phyloP scores from a whole-genome alignment of 495 filamentous ascomycete genomes.

The Neurospora africana region DNA sequence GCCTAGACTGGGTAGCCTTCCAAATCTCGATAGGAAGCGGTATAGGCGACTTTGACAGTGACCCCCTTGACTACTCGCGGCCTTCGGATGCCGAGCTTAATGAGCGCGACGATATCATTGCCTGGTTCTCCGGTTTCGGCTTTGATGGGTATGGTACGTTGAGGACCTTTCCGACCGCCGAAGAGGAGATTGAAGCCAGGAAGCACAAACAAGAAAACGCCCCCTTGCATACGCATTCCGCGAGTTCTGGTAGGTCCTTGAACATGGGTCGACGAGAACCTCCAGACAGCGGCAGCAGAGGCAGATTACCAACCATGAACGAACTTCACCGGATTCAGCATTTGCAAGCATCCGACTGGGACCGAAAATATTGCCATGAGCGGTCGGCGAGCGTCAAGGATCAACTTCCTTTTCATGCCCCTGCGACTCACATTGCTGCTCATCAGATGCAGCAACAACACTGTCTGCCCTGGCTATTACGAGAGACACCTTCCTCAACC shows the following conservation, averaged over 20 bases:
- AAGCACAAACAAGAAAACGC: not conserved
- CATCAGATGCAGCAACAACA: not conserved
- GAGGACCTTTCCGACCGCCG: slow-evolving; percentile 10
- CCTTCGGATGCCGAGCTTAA: slow-evolving; percentile 25
- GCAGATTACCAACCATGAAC: not conserved
- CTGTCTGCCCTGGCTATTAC: not conserved
- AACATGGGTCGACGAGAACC: not conserved
- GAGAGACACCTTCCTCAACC: not conserved
- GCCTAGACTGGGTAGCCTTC: slow-evolving; percentile 46
- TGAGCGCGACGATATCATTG: slow-evolving; percentile 29
- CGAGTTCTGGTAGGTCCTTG: not conserved
- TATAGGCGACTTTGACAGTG: slow-evolving; percentile 33
- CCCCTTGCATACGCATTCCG: not conserved
- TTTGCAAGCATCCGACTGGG: not conserved
- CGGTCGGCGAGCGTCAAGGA: not conserved
- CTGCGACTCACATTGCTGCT: not conserved
- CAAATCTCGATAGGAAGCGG: slow-evolving; percentile 45
- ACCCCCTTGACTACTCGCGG: slow-evolving; percentile 30
- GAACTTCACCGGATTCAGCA: not conserved
- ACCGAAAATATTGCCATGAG: not conserved
- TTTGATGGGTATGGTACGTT: slow-evolving; percentile 27
- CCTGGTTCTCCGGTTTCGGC: slow-evolving; percentile 35
- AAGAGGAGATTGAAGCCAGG: not conserved
- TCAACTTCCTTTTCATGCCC: not conserved
- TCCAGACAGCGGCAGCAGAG: not conserved